These are phyloP conservation scores for Puccinia coronata DNA, from an alignment of 1,284 basidiomycete genomes.

Conservation along the genomic window DNA sequence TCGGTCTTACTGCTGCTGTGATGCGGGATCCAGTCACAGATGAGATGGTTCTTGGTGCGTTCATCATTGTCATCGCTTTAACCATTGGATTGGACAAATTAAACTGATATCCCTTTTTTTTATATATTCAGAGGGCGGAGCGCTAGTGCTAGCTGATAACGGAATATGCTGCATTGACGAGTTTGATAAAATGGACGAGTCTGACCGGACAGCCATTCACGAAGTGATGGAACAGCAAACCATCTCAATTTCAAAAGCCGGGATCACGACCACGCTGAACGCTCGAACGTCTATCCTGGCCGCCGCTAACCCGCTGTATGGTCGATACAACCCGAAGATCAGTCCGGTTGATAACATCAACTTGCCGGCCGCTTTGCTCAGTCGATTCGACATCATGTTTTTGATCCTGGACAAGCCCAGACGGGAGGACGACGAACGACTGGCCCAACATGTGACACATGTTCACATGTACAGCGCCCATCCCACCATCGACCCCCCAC, in stretches of 20 bases:
- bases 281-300: slow-evolving; percentile 98
- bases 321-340: slow-evolving; percentile 94
- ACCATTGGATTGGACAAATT: background rate
- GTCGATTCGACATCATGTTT: slow-evolving; percentile 94
- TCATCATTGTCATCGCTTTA: background rate
- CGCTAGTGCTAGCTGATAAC: slow-evolving; percentile 95
- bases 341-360: slow-evolving; percentile 99
- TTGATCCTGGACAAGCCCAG: slow-evolving; percentile 94
- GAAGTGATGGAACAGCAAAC: slow-evolving; percentile 99
- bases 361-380: slow-evolving; percentile 90
- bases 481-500: slow-evolving; percentile 69
- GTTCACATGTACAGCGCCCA: slow-evolving; percentile 96
- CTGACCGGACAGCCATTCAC: slow-evolving; percentile 96
- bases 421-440: slow-evolving; percentile 88
- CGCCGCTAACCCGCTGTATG: slow-evolving; percentile 96
- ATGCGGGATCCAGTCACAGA: slow-evolving; percentile 99
- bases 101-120: slow-evolving; percentile 12
- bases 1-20: slow-evolving; percentile 96
- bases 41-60: slow-evolving; percentile 94
- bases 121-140: slow-evolving; percentile 79
- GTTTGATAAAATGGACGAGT: slow-evolving; percentile 99
- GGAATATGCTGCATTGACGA: slow-evolving; percentile 99
- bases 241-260: slow-evolving; percentile 98
- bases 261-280: slow-evolving; percentile 97
- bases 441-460: slow-evolving; percentile 95